These are phyloP conservation scores for Ogataea glucozyma DNA, from an alignment of 805 yeast genomes.

Conservation along the genomic window DNA sequence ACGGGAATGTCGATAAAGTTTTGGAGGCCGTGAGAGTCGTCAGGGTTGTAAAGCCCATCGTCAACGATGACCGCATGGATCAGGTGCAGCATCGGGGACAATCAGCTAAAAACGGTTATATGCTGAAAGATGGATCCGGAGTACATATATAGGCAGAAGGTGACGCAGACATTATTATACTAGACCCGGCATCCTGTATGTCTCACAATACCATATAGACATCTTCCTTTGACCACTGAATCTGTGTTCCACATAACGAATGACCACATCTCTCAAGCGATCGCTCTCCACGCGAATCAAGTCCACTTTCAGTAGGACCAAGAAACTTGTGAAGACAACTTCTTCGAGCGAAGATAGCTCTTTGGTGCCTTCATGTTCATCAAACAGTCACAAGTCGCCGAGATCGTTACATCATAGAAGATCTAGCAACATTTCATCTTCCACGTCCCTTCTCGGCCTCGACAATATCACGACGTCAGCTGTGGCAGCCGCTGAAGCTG, in stretches of 20 bases:
- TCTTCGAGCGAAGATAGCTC: neutral
- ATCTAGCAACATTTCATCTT: too few species aligned
- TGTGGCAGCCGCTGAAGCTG: too few species aligned
- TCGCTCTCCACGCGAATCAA: constrained; percentile 17
- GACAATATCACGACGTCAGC: too few species aligned
- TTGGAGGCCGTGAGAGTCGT: too few species aligned
- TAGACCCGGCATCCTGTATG: too few species aligned
- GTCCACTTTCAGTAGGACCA: constrained; percentile 11
- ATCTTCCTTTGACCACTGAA: neutral
- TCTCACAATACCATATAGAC: neutral
- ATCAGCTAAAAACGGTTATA: neutral
- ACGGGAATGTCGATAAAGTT: too few species aligned
- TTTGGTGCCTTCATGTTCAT: neutral
- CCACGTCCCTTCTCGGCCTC: too few species aligned
- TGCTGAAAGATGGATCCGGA: neutral
- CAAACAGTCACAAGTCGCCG: neutral
- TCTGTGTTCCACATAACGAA: neutral
- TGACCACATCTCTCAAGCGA: constrained; percentile 14
- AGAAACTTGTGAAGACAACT: constrained; percentile 4
- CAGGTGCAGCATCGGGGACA: neutral
- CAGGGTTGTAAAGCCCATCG: too few species aligned
- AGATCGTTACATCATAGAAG: too few species aligned
- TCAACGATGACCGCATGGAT: too few species aligned
- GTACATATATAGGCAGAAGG: neutral
- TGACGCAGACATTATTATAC: too few species aligned